Conservation (phyloP, 495 filamentous ascomycete genomes). For the Pyrenopolyporus hunteri region DNA sequence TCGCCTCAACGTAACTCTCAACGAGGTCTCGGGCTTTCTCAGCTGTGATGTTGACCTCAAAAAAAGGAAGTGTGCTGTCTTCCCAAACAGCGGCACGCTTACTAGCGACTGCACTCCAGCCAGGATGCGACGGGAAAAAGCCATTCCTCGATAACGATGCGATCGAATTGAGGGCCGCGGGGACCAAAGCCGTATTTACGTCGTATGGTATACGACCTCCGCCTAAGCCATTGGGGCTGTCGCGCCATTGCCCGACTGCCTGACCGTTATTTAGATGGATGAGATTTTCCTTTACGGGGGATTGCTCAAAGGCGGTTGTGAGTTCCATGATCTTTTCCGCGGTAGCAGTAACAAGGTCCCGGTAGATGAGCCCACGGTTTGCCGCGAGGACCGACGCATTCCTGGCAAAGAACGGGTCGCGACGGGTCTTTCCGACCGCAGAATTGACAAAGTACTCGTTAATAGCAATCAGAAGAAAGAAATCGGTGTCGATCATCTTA, state of each 20-base stretch:
- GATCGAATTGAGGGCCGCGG: conserved; percentile 65
- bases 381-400: conserved; percentile 52
- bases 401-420: conserved; percentile 56
- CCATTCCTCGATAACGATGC: conserved; percentile 56
- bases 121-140: conserved; percentile 54
- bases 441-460: conserved; percentile 63
- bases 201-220: conserved; percentile 69
- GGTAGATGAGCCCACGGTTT: conserved; percentile 60
- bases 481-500: conserved; percentile 72
- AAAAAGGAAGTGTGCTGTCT: conserved; percentile 64
- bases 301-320: conserved; percentile 56
- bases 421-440: conserved; percentile 48
- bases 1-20: conserved; percentile 50
- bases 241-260: conserved; percentile 68
- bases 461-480: conserved; percentile 63
- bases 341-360: conserved; percentile 56
- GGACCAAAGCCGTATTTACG: conserved; percentile 68
- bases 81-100: conserved; percentile 67
- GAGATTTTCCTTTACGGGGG: conserved; percentile 55
- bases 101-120: conserved; percentile 55
- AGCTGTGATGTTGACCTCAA: conserved; percentile 55
- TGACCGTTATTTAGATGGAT: conserved; percentile 61
- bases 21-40: conserved; percentile 53
- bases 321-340: conserved; percentile 64
- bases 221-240: conserved; percentile 65